Percentiles rank a stretch among this genome's conserved stretches.
Evolutionary conservation across 176 grass and related monocot species (phyloP).

Genomic region (barley (Hordeum vulgare)): DNA sequence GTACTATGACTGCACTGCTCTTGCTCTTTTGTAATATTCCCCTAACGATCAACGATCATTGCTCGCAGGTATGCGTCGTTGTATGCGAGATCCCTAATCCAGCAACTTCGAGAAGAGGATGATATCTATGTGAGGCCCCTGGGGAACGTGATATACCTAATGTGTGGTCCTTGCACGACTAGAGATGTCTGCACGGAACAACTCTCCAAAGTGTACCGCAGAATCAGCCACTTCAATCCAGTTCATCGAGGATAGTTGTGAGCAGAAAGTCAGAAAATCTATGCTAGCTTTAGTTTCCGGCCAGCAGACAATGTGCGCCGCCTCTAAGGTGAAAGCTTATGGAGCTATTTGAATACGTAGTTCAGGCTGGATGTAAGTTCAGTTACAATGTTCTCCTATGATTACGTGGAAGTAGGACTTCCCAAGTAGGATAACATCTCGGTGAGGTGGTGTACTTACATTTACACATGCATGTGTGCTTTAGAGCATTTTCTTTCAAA

Average conservation of each 20-base stretch:
- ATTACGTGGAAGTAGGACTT: background rate
- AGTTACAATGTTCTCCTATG: background rate
- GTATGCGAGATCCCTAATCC: conserved; percentile 56
- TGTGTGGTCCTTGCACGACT: conserved; percentile 84
- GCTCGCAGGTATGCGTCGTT: conserved; percentile 61
- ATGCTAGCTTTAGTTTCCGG: background rate
- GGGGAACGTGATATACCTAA: conserved; percentile 92
- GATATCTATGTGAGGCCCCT: conserved; percentile 70
- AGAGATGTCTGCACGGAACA: conserved; percentile 54
- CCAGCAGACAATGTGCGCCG: background rate
- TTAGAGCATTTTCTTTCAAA: no score
- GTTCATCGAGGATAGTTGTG: background rate
- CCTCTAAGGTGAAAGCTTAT: background rate
- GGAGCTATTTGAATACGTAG: background rate
- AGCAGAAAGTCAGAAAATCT: background rate
- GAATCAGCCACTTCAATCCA: conserved; percentile 35
- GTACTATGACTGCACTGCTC: background rate
- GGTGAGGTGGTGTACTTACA: no score
- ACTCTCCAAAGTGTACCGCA: conserved; percentile 53
- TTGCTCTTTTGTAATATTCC: background rate
- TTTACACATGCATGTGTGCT: no score
- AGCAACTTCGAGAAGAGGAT: conserved; percentile 74
- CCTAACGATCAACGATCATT: background rate
- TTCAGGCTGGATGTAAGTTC: background rate
- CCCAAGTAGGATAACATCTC: no score